phyloP scores from a whole-genome alignment of 2,329 filamentous ascomycete species.

The Boeremia exigua region DNA sequence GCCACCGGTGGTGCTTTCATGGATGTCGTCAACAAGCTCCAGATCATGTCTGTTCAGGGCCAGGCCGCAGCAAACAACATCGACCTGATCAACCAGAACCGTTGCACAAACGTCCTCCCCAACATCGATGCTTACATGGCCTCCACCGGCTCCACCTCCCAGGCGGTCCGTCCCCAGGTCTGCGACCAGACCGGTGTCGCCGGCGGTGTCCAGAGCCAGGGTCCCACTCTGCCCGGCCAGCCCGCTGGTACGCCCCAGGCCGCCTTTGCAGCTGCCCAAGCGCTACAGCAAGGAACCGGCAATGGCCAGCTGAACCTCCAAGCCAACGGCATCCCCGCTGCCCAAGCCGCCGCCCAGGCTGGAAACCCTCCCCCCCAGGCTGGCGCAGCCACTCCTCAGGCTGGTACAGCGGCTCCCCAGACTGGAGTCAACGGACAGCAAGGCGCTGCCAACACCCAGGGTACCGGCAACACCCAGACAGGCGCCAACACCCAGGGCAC shows the following conservation, averaged over 20 bases:
- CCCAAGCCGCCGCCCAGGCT: constrained; percentile 15
- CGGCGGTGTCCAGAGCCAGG: constrained; percentile 40
- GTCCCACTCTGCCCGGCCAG: constrained; percentile 37
- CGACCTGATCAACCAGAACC: constrained; percentile 47
- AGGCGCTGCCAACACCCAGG: too few species aligned
- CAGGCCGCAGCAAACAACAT: constrained; percentile 41
- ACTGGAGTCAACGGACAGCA: too few species aligned
- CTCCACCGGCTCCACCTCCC: constrained; percentile 38
- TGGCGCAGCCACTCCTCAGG: constrained; percentile 7
- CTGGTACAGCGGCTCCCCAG: too few species aligned
- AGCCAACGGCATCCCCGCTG: constrained; percentile 20
- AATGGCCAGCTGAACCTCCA: constrained; percentile 35
- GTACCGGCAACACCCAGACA: too few species aligned
- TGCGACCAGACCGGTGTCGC: constrained; percentile 44
- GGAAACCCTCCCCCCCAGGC: constrained; percentile 8
- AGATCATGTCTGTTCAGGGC: constrained; percentile 45
- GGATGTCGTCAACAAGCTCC: constrained; percentile 48
- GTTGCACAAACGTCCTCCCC: constrained; percentile 45
- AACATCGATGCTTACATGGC: constrained; percentile 48
- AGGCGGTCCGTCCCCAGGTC: constrained; percentile 39
- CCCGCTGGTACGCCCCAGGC: constrained; percentile 39
- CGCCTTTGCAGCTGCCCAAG: constrained; percentile 37
- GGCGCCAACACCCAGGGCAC: too few species aligned
- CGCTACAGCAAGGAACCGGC: constrained; percentile 36
- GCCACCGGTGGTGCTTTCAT: constrained; percentile 46